Conservation (phyloP, 371 early-diverging fungal species). For the Phascolomyces articulosus region DNA sequence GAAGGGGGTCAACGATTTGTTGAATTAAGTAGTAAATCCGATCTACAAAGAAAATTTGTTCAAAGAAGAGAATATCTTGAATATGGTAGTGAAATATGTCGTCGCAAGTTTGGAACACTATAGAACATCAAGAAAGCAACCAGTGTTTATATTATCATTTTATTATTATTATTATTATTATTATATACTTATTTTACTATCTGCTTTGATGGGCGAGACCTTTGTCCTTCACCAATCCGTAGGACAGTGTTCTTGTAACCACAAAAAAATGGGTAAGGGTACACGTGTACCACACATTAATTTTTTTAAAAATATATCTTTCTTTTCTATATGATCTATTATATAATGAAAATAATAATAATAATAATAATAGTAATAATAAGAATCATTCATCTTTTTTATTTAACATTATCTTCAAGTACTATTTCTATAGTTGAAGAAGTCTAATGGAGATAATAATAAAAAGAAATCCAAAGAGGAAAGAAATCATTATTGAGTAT, state of each 20-base stretch:
- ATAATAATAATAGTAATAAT: too few species aligned
- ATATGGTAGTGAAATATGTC: constrained; percentile 58
- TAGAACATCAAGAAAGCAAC: constrained; percentile 5
- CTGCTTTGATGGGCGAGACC: constrained; percentile 3
- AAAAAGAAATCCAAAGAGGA: not conserved
- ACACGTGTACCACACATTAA: not conserved
- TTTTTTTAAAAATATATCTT: not conserved
- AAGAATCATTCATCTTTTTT: too few species aligned
- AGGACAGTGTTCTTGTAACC: too few species aligned
- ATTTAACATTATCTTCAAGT: too few species aligned
- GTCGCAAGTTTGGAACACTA: constrained; percentile 33
- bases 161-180: too few species aligned
- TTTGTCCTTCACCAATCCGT: constrained; percentile 4
- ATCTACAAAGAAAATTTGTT: constrained; percentile 53
- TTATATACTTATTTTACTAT: too few species aligned
- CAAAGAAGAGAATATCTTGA: constrained; percentile 62
- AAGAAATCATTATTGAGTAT: not conserved
- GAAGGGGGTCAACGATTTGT: constrained; percentile 53
- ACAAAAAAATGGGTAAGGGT: constrained; percentile 1
- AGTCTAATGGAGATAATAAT: too few species aligned
- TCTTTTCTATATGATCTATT: too few species aligned
- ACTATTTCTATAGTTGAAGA: too few species aligned
- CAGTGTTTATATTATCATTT: not conserved
- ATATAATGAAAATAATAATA: too few species aligned
- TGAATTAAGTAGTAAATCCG: constrained; percentile 41